Conservation (phyloP, 2,329 filamentous ascomycete species). For the Pestalotiopsis sp. region DNA sequence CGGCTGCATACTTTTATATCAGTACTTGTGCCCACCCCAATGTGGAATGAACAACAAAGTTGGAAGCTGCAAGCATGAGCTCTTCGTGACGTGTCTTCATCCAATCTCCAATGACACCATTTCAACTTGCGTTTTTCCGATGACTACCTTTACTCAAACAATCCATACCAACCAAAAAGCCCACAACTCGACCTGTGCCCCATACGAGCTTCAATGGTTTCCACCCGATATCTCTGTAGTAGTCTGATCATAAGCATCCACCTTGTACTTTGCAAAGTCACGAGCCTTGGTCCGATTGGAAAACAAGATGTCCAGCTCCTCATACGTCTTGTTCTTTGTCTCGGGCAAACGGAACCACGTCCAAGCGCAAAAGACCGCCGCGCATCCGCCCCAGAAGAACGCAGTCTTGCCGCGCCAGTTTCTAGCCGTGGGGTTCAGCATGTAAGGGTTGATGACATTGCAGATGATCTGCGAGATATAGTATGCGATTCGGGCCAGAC, state of each 20-base stretch:
- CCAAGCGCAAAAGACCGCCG: slow-evolving; percentile 62
- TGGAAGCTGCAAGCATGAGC: too few relatives aligned
- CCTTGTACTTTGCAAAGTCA: slow-evolving; percentile 27
- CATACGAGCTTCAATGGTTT: not conserved
- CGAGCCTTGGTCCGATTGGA: slow-evolving; percentile 22
- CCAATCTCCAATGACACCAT: too few relatives aligned
- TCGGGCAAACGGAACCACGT: slow-evolving; percentile 68
- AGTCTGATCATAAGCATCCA: slow-evolving; percentile 24
- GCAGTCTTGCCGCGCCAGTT: slow-evolving; percentile 39
- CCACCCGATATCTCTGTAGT: not conserved
- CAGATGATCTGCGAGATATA: slow-evolving; percentile 20
- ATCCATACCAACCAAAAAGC: not conserved
- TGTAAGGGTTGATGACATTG: slow-evolving; percentile 34
- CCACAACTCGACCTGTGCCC: not conserved
- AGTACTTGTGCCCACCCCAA: too few relatives aligned
- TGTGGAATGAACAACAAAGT: too few relatives aligned
- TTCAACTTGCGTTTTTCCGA: not conserved
- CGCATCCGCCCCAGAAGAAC: slow-evolving; percentile 28
- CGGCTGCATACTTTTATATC: too few relatives aligned
- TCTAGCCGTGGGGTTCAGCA: slow-evolving; percentile 31
- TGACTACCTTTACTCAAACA: too few relatives aligned
- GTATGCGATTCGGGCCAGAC: slow-evolving; percentile 17
- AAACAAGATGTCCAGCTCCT: slow-evolving; percentile 60
- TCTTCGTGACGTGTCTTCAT: too few relatives aligned
- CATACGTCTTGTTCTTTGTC: slow-evolving; percentile 62